These are phyloP conservation scores for Pseudogymnoascus sp. DNA, from an alignment of 2,329 filamentous ascomycete species.

Conservation along the genomic window DNA sequence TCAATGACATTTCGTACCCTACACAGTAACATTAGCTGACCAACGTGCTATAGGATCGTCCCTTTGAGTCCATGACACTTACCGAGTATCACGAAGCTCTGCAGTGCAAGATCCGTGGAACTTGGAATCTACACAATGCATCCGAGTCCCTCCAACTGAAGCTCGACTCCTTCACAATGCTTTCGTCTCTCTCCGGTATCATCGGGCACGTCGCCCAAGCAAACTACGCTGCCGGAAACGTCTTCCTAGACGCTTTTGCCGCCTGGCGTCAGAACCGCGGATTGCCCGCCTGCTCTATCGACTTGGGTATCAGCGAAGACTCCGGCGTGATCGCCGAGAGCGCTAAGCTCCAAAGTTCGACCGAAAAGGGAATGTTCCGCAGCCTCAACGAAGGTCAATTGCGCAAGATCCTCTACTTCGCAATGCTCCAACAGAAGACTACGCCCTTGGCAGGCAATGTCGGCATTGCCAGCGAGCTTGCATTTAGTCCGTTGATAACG, in stretches of 20 bases:
- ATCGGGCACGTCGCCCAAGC: slow-evolving; percentile 12
- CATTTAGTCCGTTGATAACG: slow-evolving; percentile 5
- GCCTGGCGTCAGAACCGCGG: background rate
- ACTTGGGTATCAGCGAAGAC: slow-evolving; percentile 15
- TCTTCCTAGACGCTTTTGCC: slow-evolving; percentile 14
- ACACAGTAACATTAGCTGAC: background rate
- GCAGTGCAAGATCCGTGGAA: slow-evolving; percentile 16
- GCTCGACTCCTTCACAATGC: slow-evolving; percentile 14
- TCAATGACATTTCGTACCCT: background rate
- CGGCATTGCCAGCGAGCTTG: background rate
- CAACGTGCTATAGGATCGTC: slow-evolving; percentile 13
- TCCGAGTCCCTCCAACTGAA: background rate
- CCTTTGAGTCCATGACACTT: slow-evolving; percentile 2
- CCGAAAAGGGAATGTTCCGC: slow-evolving; percentile 12
- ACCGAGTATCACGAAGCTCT: slow-evolving; percentile 12
- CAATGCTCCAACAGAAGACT: slow-evolving; percentile 38
- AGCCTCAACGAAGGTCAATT: slow-evolving; percentile 20
- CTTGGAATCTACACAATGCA: slow-evolving; percentile 14
- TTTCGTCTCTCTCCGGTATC: background rate
- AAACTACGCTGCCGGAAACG: slow-evolving; percentile 14
- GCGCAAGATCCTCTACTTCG: slow-evolving; percentile 20
- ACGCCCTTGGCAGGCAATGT: slow-evolving; percentile 15
- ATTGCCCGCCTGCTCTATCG: slow-evolving; percentile 18
- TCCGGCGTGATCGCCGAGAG: slow-evolving; percentile 15
- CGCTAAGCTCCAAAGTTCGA: slow-evolving; percentile 6